A percentile compares a stretch with the other conserved stretches of the same genome.
Evolutionary conservation across 805 yeast species (phyloP).

Genomic region (Starmera dryadoides): DNA sequence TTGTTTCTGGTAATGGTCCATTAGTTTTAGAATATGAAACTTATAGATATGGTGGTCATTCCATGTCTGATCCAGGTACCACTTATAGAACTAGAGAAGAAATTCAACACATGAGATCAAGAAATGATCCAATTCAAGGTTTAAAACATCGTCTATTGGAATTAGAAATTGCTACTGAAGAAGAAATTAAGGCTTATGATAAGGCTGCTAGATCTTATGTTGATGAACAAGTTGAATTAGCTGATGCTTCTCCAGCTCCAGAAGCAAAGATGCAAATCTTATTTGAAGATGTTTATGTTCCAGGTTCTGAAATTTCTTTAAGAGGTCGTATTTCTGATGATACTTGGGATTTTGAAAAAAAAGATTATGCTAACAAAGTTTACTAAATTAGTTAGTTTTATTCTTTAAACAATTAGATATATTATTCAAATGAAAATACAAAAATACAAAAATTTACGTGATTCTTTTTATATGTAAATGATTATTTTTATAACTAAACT

Average conservation of each 20-base stretch:
- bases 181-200: slow-evolving; percentile 89
- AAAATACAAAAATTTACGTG: no score
- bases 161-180: slow-evolving; percentile 82
- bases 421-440: no score
- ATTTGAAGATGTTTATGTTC: slow-evolving; percentile 94
- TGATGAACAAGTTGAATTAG: slow-evolving; percentile 88
- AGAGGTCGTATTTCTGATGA: slow-evolving; percentile 97
- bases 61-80: slow-evolving; percentile 99
- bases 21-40: slow-evolving; percentile 95
- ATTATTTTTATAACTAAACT: no score
- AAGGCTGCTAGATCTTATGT: slow-evolving; percentile 94
- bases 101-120: slow-evolving; percentile 98
- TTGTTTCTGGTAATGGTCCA: slow-evolving; percentile 90
- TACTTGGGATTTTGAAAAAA: slow-evolving; percentile 70
- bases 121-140: slow-evolving; percentile 96
- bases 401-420: no score
- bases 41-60: slow-evolving; percentile 99
- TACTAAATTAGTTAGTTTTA: slow-evolving; percentile 15
- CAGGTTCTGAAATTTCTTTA: slow-evolving; percentile 88
- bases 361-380: slow-evolving; percentile 32
- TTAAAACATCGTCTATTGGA: slow-evolving; percentile 83
- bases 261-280: slow-evolving; percentile 91
- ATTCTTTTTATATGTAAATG: no score
- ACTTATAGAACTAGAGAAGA: slow-evolving; percentile 99
- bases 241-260: slow-evolving; percentile 92